These are phyloP conservation scores for Trichosporon ovoides DNA, from an alignment of 1,284 basidiomycete species.

Conservation along the genomic window DNA sequence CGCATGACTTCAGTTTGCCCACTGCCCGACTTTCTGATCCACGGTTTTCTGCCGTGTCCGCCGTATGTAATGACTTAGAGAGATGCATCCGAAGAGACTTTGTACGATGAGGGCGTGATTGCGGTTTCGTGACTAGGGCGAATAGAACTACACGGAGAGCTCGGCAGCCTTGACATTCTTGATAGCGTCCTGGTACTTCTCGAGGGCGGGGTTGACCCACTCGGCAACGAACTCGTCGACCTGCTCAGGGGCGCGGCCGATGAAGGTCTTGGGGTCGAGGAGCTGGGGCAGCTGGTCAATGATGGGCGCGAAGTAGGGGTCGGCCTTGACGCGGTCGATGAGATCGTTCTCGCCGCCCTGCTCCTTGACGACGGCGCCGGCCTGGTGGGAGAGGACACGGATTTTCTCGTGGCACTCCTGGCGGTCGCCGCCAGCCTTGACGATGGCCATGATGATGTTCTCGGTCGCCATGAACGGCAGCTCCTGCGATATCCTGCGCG, in stretches of 20 bases:
- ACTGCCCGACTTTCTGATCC: not conserved
- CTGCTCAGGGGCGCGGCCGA: conserved; percentile 87
- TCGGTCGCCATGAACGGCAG: conserved; percentile 99
- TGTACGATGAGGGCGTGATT: conserved; percentile 1
- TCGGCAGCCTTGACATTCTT: conserved; percentile 58
- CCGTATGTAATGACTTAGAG: conserved; percentile 5
- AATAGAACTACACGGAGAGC: conserved; percentile 50
- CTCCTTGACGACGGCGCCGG: conserved; percentile 89
- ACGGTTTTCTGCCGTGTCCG: not conserved
- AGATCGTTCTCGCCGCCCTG: conserved; percentile 94
- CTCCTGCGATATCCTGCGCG: conserved; percentile 83
- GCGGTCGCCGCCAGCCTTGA: conserved; percentile 87
- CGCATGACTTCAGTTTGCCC: not conserved
- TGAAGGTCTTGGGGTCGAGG: conserved; percentile 77
- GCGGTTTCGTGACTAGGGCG: not conserved
- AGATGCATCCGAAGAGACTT: conserved; percentile 6
- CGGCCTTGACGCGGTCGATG: conserved; percentile 73
- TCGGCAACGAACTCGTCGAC: conserved; percentile 82
- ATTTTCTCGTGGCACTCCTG: conserved; percentile 97
- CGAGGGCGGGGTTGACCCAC: conserved; percentile 84
- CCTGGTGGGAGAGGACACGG: conserved; percentile 91
- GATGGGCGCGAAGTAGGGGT: conserved; percentile 61
- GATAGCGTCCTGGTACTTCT: conserved; percentile 59
- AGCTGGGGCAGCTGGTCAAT: conserved; percentile 51
- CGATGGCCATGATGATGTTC: conserved; percentile 99